Evolutionary conservation across 192 early-diverging fungal genomes (phyloP), one percentile per base, ranked within the genome.

Genomic region (Coemansia sp.): DNA sequence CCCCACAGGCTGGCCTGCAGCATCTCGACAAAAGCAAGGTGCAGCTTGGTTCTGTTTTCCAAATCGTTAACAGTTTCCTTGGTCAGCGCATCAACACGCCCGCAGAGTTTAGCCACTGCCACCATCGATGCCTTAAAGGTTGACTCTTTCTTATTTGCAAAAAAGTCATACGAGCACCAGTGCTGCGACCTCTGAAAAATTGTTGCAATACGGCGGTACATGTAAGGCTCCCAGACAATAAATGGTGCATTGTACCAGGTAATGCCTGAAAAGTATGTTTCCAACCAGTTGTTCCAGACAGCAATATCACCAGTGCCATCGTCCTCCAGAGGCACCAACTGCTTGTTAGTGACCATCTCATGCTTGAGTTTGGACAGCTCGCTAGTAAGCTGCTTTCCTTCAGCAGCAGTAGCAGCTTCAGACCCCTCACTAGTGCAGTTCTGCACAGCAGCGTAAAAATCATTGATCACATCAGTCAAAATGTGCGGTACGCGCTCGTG

Each of bases 1-100:
- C 95, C 95, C 95, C 95, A 97, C 51, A 97, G 75, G 24, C 86
- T 90, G 29, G 93, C 84, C 71, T 91, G 87, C 30, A 85, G 70
- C 68, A 93, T 67, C 67, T 92, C 92, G 67, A 85, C 77, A 64
- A 91, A 92, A 6, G 84, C 73, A 56, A 88, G 52, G 20, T 81
- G 77, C 29, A 67, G 23, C 58, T 61, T 70, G 14, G 66, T 74
- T 54, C 52, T 21, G 65, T 55, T 64, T 0, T 10, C 64, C 3
- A 46, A 11, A 5, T 57, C 68, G 6, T 21, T 78, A 25, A 66
- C 21, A 17, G 74, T 65, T 30, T 68, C 63, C 21, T 21, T 42
- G 39, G 63, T 64, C 59, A 84, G 75, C 3, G 63, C 69, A 25
- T 78, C 74, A 19, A 89, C 70, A 31, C 84, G 87, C 9, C 80